Base-by-base conservation (phyloP, 2,329 filamentous ascomycete genomes). In the Aotearoamyces nothofagi region DNA sequence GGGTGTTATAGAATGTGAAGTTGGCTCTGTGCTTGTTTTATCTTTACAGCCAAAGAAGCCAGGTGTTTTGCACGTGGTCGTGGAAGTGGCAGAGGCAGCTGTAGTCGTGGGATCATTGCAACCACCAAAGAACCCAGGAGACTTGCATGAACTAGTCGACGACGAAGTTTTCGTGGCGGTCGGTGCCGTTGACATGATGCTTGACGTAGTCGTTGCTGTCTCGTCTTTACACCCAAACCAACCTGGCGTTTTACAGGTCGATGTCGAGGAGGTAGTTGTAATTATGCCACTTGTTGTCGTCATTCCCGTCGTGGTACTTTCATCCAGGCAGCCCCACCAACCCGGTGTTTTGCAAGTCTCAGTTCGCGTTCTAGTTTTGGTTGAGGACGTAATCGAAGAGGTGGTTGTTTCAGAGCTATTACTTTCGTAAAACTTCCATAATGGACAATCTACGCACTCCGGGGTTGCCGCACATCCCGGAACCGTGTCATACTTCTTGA, bases 391-490 rank as follows among this genome's bases (percentile, higher is more conserved):
- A 3, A 58, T 61, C 2, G 69, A 62, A 0, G 72, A 72, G 1
- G 77, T 79, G 0, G 74, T 83, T 1, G 63, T 66, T 38, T 86
- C 78, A 2, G 80, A 90, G 16, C 79, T 79, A 49, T 94, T 94
- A 50, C 84, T 92, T 52, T 86, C 78, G 47, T 82, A 92, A 61
- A 84, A 92, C 45, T 93, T 92, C 90, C 90, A 96, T 32, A 78
- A 74, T 33, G 71, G 81, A 46, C 87, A 96, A 50, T 98, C 90
- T 22, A 79, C 72, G 49, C 90, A 96, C 29, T 83, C 76, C 13
- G 72, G 64, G 5, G 87, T 86, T 16, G 66, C 62, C 30, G 66
- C 67, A 53, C 90, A 96, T 39, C 69, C 58, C 0, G 90, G 79
- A 0, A 92, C 81, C 3, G 63, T 58, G 37, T 92, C 78, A 45